These are phyloP conservation scores for Hypoxylon sp. DNA, from an alignment of 2,329 filamentous ascomycete species.

Conservation along the genomic window DNA sequence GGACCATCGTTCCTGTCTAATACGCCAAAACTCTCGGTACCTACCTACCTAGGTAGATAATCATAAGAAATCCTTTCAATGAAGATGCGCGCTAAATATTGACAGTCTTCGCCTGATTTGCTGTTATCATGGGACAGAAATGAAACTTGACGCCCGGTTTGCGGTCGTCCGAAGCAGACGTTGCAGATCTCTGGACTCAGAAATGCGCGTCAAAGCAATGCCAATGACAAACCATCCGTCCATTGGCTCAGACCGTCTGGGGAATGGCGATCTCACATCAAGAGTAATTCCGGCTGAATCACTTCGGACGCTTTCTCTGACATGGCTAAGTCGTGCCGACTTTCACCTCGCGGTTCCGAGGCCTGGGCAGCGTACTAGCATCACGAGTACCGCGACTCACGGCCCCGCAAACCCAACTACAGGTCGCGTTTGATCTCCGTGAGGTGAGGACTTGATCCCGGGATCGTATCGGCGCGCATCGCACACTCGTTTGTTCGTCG, in stretches of 20 bases:
- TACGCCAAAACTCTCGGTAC: slow-evolving; percentile 1
- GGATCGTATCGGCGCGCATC: slow-evolving; percentile 12
- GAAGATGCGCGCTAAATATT: slow-evolving; percentile 16
- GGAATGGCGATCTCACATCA: slow-evolving; percentile 33
- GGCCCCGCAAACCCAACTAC: slow-evolving; percentile 6
- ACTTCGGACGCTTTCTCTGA: background rate
- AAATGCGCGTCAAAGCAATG: slow-evolving; percentile 11
- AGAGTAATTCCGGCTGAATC: slow-evolving; percentile 15
- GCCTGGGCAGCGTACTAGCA: background rate
- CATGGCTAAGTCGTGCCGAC: slow-evolving; percentile 21
- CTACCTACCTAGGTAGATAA: no score
- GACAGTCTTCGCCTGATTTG: slow-evolving; percentile 6
- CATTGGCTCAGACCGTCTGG: slow-evolving; percentile 28
- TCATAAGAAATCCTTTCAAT: slow-evolving; percentile 2
- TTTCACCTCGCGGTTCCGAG: slow-evolving; percentile 4
- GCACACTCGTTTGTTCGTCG: slow-evolving; percentile 17
- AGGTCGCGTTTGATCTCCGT: slow-evolving; percentile 34
- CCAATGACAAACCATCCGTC: background rate
- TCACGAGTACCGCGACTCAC: background rate
- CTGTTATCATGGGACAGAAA: slow-evolving; percentile 21
- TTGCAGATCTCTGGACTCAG: slow-evolving; percentile 30
- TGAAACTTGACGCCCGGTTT: slow-evolving; percentile 27
- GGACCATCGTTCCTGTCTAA: background rate
- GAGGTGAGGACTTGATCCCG: background rate
- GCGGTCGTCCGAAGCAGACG: slow-evolving; percentile 22